These are phyloP conservation scores for Naganishia liquefaciens DNA, from an alignment of 1,284 basidiomycete genomes.

Conservation along the genomic window DNA sequence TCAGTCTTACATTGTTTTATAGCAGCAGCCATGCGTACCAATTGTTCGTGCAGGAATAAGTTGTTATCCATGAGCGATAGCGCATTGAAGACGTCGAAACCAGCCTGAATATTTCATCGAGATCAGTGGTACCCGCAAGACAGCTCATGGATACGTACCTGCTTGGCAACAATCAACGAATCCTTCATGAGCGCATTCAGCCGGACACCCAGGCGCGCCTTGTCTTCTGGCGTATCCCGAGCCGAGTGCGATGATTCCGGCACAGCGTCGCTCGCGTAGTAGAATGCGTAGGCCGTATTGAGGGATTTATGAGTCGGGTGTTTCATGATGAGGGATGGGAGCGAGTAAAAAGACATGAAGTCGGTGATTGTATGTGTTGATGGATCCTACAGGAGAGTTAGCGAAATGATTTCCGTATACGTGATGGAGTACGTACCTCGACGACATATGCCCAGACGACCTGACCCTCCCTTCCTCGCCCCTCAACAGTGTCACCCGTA, in stretches of 20 bases:
- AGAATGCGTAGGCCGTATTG: conserved; percentile 61
- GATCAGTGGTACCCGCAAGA: neutral
- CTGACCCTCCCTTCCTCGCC: conserved; percentile 65
- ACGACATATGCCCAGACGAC: conserved; percentile 97
- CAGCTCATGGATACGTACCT: conserved; percentile 41
- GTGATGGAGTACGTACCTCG: conserved; percentile 63
- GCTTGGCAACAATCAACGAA: conserved; percentile 74
- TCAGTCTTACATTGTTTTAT: too few relatives aligned
- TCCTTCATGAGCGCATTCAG: conserved; percentile 74
- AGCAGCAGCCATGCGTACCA: conserved; percentile 58
- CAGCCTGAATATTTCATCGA: conserved; percentile 56
- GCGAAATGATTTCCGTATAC: conserved; percentile 10
- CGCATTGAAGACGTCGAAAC: conserved; percentile 96
- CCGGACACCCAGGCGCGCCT: conserved; percentile 66
- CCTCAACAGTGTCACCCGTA: conserved; percentile 58
- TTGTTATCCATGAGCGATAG: conserved; percentile 93
- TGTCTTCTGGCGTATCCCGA: conserved; percentile 62
- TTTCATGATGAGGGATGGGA: conserved; percentile 72
- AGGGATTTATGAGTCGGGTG: conserved; percentile 52
- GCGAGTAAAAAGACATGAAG: conserved; percentile 93
- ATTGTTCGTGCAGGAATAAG: conserved; percentile 75
- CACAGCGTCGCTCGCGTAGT: conserved; percentile 56
- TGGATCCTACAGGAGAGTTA: conserved; percentile 63
- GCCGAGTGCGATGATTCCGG: conserved; percentile 39
- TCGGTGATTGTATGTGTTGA: conserved; percentile 83